Evolutionary conservation across 441 rosid genomes (phyloP).

Genomic region (Codiaeum variegatum): DNA sequence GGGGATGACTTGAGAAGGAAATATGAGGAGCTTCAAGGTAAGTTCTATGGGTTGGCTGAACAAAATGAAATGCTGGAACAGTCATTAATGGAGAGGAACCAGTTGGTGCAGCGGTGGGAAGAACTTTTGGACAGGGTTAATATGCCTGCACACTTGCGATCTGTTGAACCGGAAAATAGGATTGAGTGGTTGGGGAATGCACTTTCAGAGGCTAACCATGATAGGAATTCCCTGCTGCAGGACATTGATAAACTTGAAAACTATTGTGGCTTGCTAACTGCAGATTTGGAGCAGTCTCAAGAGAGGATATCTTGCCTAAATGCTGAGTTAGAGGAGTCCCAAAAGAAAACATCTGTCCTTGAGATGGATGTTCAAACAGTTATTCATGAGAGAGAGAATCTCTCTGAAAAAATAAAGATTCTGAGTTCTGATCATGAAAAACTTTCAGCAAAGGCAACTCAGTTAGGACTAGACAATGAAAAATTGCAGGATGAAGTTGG

Average conservation of each 20-base stretch:
- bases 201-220: conserved; percentile 64
- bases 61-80: conserved; percentile 99
- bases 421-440: conserved; percentile 45
- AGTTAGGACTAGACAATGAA: conserved; percentile 58
- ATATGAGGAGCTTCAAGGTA: conserved; percentile 87
- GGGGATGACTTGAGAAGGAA: conserved; percentile 83
- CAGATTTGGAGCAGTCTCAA: conserved; percentile 68
- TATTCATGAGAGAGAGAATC: conserved; percentile 47
- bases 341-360: conserved; percentile 48
- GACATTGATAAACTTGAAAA: conserved; percentile 65
- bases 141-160: conserved; percentile 71
- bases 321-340: conserved; percentile 66
- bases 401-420: conserved; percentile 62
- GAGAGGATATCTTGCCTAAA: conserved; percentile 45
- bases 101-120: conserved; percentile 93
- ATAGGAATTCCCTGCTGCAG: conserved; percentile 58
- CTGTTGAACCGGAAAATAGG: conserved; percentile 77
- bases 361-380: conserved; percentile 53
- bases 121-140: conserved; percentile 63
- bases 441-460: conserved; percentile 39
- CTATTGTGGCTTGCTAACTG: conserved; percentile 53
- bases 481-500: conserved; percentile 49
- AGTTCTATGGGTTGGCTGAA: conserved; percentile 95
- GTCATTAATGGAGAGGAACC: conserved; percentile 90
- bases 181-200: conserved; percentile 86